Evolutionary conservation across 805 yeast genomes (phyloP), one percentile per base, ranked within the genome.

Genomic region (Blastobotrys robertii): DNA sequence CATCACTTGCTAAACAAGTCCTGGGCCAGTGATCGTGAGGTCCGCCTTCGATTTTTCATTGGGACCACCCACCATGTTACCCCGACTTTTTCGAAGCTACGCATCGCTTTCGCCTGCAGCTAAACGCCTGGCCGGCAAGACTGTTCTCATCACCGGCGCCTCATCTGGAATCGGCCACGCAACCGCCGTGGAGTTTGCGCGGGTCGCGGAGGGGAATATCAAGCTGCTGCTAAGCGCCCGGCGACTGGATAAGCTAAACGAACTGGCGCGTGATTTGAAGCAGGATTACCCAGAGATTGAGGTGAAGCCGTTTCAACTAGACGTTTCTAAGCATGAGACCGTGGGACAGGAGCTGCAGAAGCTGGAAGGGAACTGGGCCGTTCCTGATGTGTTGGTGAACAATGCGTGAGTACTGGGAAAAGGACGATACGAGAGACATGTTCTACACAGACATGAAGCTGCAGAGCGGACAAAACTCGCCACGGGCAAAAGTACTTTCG

Each of bases 91-190:
- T 19, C 25, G 25, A 4, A 19, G 25, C 25, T 19, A 19, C 25
- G 4, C 25, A 19, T 19, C 25, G 4, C 25, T 19, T 6, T 19
- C 41, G 74, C 70, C 57, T 6, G 92, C 95, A 42, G 84, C 88
- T 35, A 79, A 80, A 59, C 75, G 96, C 60, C 69, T 90, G 30
- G 77, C 82, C 15, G 82, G 82, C 39, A 88, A 90, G 59, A 77
- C 79, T 13, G 72, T 85, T 29, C 73, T 90, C 34, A 81, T 90
- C 55, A 85, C 97, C n/a, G 97, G 97, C 49, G 97, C 97, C 6
- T 84, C 95, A 19, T 79, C 95, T 11, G 97, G 97, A 44, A 90
- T 90, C 55, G 98, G 97, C 9, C 77, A 77, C 51, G 92, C 95
- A 42, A 87, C 96, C 8, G 97, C 97, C 11, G 63, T 72, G 38